Conservation (phyloP, 441 rosid genomes). For the Bruguiera hainesii region DNA sequence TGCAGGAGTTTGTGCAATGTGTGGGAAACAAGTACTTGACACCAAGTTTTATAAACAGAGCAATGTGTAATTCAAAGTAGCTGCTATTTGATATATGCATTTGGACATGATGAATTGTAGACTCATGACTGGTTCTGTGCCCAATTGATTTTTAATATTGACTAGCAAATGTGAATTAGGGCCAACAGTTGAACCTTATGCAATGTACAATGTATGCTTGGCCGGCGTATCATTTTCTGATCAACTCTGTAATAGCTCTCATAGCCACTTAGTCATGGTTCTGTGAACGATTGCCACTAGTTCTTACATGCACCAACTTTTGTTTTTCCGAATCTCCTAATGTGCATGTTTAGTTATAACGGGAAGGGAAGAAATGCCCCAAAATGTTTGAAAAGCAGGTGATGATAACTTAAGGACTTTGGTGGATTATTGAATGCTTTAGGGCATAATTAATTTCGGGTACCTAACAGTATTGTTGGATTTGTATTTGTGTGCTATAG, state of each 20-base stretch:
- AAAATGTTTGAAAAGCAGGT: too few relatives aligned
- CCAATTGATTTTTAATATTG: slow-evolving; percentile 1
- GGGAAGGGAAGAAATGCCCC: too few relatives aligned
- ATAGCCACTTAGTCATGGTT: too few relatives aligned
- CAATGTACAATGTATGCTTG: not conserved
- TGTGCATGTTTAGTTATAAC: too few relatives aligned
- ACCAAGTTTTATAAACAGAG: slow-evolving; percentile 95
- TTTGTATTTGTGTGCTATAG: too few relatives aligned
- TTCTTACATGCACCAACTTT: too few relatives aligned
- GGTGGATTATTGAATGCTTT: too few relatives aligned
- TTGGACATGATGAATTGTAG: not conserved
- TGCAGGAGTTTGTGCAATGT: slow-evolving; percentile 93
- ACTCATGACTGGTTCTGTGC: not conserved
- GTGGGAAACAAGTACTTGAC: slow-evolving; percentile 97
- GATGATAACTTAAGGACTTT: too few relatives aligned
- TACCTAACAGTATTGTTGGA: too few relatives aligned
- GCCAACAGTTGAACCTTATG: slow-evolving; percentile 12
- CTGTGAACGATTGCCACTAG: too few relatives aligned
- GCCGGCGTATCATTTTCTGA: not conserved
- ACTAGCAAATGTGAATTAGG: slow-evolving; percentile 7
- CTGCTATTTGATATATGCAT: not conserved
- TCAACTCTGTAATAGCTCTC: not conserved
- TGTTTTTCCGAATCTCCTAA: too few relatives aligned
- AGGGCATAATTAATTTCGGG: too few relatives aligned
- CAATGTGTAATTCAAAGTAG: slow-evolving; percentile 46